Percentiles rank a stretch among this genome's conserved stretches.
phyloP scores from a whole-genome alignment of 108 stramenopile genomes.

The Skeletonema tropicum region DNA sequence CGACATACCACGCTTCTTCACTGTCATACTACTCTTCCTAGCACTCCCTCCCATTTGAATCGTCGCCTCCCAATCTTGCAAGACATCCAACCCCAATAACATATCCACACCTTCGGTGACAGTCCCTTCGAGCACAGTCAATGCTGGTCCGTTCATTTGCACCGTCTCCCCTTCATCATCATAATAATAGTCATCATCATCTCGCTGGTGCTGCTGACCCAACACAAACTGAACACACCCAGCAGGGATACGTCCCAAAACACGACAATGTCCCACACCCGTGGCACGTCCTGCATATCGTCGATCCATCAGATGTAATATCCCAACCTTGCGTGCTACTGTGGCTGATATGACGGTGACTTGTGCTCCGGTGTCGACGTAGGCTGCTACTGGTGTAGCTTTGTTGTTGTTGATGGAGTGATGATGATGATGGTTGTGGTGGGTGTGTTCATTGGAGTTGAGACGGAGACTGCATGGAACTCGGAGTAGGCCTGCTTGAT shows the following conservation, averaged over 20 bases:
- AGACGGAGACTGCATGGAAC: not conserved
- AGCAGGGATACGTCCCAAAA: conserved; percentile 66
- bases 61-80: conserved; percentile 56
- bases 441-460: not conserved
- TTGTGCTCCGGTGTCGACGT: conserved; percentile 72
- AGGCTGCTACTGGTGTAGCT: conserved; percentile 51
- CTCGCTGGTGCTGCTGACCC: conserved; percentile 13
- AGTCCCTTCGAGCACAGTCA: conserved; percentile 58
- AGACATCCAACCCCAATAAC: conserved; percentile 45
- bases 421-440: not conserved
- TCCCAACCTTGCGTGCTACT: conserved; percentile 48
- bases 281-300: conserved; percentile 68
- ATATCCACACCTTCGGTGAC: conserved; percentile 59
- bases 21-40: not conserved
- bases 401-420: not conserved
- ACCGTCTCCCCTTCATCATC: conserved; percentile 1
- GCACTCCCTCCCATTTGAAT: conserved; percentile 31
- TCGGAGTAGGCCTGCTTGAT: conserved; percentile 3
- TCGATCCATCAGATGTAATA: conserved; percentile 64
- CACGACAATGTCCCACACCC: conserved; percentile 64
- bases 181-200: conserved; percentile 6
- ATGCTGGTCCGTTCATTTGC: conserved; percentile 52
- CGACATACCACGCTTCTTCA: not conserved
- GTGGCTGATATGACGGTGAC: conserved; percentile 65
- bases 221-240: conserved; percentile 45